Evolutionary conservation across 2,329 filamentous ascomycete species (phyloP).

Genomic region (Pseudogymnoascus sp.): DNA sequence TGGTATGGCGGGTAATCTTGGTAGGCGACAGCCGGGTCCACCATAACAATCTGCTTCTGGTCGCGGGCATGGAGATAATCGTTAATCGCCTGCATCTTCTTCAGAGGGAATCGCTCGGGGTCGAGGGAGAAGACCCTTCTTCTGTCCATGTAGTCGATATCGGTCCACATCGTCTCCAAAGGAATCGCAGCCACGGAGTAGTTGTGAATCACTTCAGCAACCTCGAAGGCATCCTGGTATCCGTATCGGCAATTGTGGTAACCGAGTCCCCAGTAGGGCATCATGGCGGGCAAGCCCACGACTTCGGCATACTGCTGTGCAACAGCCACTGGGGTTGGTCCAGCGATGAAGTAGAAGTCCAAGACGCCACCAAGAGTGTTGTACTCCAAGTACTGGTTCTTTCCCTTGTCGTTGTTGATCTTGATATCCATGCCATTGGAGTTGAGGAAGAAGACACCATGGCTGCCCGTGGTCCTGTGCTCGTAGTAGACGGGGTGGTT

Average conservation of each 20-base stretch:
- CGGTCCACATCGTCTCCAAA: slow-evolving; percentile 64
- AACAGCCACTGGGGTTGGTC: slow-evolving; percentile 51
- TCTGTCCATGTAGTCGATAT: slow-evolving; percentile 54
- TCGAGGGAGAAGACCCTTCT: slow-evolving; percentile 59
- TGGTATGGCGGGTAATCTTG: slow-evolving; percentile 46
- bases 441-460: slow-evolving; percentile 66
- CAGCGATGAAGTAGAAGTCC: slow-evolving; percentile 63
- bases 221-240: slow-evolving; percentile 55
- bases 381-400: slow-evolving; percentile 67
- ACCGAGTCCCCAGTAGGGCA: slow-evolving; percentile 59
- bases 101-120: slow-evolving; percentile 54
- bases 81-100: slow-evolving; percentile 58
- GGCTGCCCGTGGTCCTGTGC: slow-evolving; percentile 47
- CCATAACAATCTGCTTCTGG: slow-evolving; percentile 71
- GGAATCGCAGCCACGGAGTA: slow-evolving; percentile 60
- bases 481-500: slow-evolving; percentile 60
- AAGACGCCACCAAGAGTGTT: slow-evolving; percentile 71
- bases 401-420: slow-evolving; percentile 54
- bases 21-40: slow-evolving; percentile 60
- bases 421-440: slow-evolving; percentile 73
- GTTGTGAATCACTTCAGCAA: slow-evolving; percentile 62
- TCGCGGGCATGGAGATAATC: slow-evolving; percentile 58
- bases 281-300: slow-evolving; percentile 51
- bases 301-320: slow-evolving; percentile 53
- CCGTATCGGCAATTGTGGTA: slow-evolving; percentile 60